A percentile compares a stretch with the other conserved stretches of the same genome.
Evolutionary conservation across 305 asterid species (phyloP).

Genomic region (Fraxinus dipetala): DNA sequence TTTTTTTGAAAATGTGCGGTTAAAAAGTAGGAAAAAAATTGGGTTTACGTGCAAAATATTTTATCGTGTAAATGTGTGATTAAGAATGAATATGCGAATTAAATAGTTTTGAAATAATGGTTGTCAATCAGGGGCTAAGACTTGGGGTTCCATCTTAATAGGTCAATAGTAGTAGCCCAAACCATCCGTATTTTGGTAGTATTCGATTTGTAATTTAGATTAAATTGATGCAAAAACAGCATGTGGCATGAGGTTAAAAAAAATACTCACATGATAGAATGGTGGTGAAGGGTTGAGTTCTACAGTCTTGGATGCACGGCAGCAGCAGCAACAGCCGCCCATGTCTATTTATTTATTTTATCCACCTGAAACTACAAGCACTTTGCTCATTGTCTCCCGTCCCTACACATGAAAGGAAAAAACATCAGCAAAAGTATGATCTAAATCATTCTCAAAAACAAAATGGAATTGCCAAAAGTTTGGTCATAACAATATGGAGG

Average conservation of each 20-base stretch:
- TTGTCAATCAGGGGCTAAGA: too few species aligned
- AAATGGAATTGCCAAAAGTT: neutral
- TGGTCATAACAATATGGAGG: neutral
- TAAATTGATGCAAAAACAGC: constrained; percentile 14
- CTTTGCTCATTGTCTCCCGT: constrained; percentile 48
- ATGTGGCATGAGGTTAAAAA: constrained; percentile 11
- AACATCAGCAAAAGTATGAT: neutral
- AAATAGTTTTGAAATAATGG: too few species aligned
- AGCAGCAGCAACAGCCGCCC: constrained; percentile 89
- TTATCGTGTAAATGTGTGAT: too few species aligned
- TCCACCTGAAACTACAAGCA: constrained; percentile 41
- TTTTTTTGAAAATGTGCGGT: too few species aligned
- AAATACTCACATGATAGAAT: constrained; percentile 54
- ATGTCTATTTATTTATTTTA: constrained; percentile 41
- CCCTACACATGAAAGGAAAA: constrained; percentile 28
- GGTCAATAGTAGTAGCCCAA: neutral
- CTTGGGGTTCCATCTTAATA: neutral
- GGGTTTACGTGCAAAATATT: too few species aligned
- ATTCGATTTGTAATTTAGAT: neutral
- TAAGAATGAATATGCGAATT: too few species aligned
- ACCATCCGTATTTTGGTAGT: neutral
- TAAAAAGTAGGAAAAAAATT: too few species aligned
- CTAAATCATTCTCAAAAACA: neutral
- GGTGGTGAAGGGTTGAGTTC: constrained; percentile 49
- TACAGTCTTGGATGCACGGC: constrained; percentile 47